Evolutionary conservation across 2,329 filamentous ascomycete genomes (phyloP).

Genomic region (Conoideocrella luteorostrata): DNA sequence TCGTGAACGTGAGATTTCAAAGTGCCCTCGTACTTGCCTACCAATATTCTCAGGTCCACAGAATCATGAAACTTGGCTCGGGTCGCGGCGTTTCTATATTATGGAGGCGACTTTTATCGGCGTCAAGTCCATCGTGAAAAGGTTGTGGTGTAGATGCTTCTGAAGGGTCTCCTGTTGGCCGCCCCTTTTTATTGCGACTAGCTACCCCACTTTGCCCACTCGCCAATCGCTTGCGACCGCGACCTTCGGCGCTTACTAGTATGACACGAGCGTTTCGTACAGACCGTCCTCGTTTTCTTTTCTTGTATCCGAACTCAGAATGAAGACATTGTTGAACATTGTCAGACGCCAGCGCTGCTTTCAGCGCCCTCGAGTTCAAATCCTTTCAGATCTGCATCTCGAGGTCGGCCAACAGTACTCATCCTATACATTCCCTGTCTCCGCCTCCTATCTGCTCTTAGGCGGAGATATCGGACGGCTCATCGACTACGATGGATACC

Average conservation of each 20-base stretch:
- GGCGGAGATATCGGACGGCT: conserved; percentile 46
- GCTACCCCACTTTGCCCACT: background rate
- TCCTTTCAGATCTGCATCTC: conserved; percentile 46
- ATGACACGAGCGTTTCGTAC: no score
- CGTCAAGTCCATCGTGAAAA: conserved; percentile 7
- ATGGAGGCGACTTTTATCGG: conserved; percentile 1
- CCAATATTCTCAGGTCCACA: conserved; percentile 3
- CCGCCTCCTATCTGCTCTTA: conserved; percentile 37
- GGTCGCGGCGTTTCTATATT: conserved; percentile 4
- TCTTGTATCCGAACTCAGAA: background rate
- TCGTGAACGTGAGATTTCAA: background rate
- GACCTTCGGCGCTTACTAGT: background rate
- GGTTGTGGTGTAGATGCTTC: background rate
- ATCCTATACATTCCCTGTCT: conserved; percentile 32
- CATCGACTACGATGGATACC: conserved; percentile 37
- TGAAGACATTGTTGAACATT: conserved; percentile 6
- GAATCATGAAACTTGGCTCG: conserved; percentile 3
- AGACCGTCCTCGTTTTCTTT: no score
- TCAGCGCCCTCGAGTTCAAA: conserved; percentile 13
- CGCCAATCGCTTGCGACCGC: background rate
- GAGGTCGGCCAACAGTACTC: conserved; percentile 38
- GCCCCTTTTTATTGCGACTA: background rate
- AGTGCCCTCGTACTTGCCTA: background rate
- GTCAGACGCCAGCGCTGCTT: background rate
- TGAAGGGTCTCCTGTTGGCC: background rate